Evolutionary conservation across 2,329 filamentous ascomycete genomes (phyloP), one percentile per base, ranked within the genome.

Genomic region (Dendrostoma leiphaemia): DNA sequence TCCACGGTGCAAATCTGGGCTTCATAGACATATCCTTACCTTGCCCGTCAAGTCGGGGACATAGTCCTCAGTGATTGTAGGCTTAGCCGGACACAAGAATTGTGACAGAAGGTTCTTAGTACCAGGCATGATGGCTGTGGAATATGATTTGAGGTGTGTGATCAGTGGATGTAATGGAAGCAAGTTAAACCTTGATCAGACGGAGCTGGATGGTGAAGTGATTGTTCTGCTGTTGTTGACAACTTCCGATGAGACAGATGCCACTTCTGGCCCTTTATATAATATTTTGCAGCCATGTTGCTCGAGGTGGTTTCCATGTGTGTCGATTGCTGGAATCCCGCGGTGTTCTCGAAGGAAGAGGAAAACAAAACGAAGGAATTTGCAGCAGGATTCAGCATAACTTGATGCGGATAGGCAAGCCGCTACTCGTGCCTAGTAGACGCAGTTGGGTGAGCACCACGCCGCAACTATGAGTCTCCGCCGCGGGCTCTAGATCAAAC

Each of bases 31-130:
- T n/a, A n/a, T 9, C 5, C 23, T 15, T 32, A 41, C 47, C 47
- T 49, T 49, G 35, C 19, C 35, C 17, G 29, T 49, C 26, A 49
- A 32, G 28, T 49, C 35, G 15, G 47, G 47, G 12, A 49, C 24
- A 40, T 41, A 6, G 6, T 40, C 19, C 35, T 49, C 47, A 6
- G 47, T 49, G 17, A 49, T 40, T 15, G 24, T 49, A 17, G 47
- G 47, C 35, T 41, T 41, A 19, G 35, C 17, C 35, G 47, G 47
- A 10, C 34, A 49, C 26, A 49, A 15, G 26, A 49, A 49, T 6
- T 41, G 47, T 6, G 24, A 21, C 24, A 49, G 24, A 10, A 41
- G 24, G 24, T 21, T 41, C 47, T 21, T 41, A 15, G 24, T 41
- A n/a, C 47, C 35, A 19, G 47, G n/a, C 47, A 49, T 49, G 10